Evolutionary conservation across 441 rosid genomes (phyloP).

Genomic region (Adansonia madagascariensis): DNA sequence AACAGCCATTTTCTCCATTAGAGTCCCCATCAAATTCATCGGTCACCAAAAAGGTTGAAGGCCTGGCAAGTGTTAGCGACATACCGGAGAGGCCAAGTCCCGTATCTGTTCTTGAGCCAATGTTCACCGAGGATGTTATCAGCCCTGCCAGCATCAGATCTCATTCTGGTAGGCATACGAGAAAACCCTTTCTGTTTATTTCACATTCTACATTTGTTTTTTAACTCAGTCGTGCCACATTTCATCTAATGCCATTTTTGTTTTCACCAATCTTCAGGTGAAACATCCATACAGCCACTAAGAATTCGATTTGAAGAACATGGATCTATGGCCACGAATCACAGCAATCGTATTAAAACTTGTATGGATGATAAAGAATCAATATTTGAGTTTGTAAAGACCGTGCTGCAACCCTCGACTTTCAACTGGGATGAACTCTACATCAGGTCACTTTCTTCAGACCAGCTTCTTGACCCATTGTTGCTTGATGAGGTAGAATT

Average conservation of each 20-base stretch:
- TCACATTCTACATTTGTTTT: not conserved
- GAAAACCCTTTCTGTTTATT: conserved; percentile 6
- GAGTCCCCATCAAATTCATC: conserved; percentile 59
- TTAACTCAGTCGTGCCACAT: not conserved
- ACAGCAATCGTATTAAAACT: conserved; percentile 42
- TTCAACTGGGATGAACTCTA: conserved; percentile 71
- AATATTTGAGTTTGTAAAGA: conserved; percentile 52
- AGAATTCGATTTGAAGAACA: conserved; percentile 73
- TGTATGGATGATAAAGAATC: conserved; percentile 52
- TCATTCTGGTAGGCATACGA: conserved; percentile 53
- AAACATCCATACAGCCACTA: conserved; percentile 57
- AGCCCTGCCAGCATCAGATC: conserved; percentile 65
- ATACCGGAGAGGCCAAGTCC: conserved; percentile 74
- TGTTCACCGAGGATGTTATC: conserved; percentile 70
- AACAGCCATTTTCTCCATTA: conserved; percentile 46
- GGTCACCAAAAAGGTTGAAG: conserved; percentile 43
- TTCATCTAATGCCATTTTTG: conserved; percentile 35
- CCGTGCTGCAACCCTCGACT: conserved; percentile 61
- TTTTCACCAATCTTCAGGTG: conserved; percentile 43
- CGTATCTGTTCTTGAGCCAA: conserved; percentile 84
- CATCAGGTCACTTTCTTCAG: conserved; percentile 63
- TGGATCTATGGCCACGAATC: conserved; percentile 43
- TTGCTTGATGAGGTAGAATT: conserved; percentile 53
- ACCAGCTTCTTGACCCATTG: conserved; percentile 75
- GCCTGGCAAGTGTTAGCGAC: conserved; percentile 48